phyloP scores from a whole-genome alignment of 768 basidiomycete genomes.

The Lactifluus echinatus region DNA sequence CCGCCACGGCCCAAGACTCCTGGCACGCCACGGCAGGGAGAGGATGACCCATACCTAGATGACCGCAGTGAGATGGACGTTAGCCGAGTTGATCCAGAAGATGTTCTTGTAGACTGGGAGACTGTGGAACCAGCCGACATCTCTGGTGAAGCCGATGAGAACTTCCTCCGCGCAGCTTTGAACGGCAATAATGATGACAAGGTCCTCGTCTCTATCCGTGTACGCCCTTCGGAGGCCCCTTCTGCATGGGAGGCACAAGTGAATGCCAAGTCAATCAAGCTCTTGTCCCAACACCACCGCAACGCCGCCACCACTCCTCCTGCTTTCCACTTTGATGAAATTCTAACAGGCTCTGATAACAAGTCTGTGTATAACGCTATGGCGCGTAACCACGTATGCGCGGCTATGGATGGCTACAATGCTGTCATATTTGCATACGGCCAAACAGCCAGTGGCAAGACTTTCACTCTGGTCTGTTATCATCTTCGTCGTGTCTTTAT shows the following conservation, averaged over 20 bases:
- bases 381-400: slow-evolving; percentile 70
- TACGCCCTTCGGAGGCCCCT: slow-evolving; percentile 48
- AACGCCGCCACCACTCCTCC: slow-evolving; percentile 31
- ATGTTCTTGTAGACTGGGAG: slow-evolving; percentile 66
- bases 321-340: slow-evolving; percentile 63
- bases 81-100: slow-evolving; percentile 64
- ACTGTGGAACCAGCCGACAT: slow-evolving; percentile 62
- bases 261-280: slow-evolving; percentile 45
- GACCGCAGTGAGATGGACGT: slow-evolving; percentile 65
- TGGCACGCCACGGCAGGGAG: slow-evolving; percentile 29
- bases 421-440: slow-evolving; percentile 92
- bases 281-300: slow-evolving; percentile 49
- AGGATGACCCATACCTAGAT: slow-evolving; percentile 44
- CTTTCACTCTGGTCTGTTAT: slow-evolving; percentile 49
- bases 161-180: slow-evolving; percentile 33
- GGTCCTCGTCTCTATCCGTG: slow-evolving; percentile 75
- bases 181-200: slow-evolving; percentile 73
- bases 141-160: slow-evolving; percentile 60
- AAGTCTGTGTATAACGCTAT: slow-evolving; percentile 71
- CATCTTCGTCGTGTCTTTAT: not conserved
- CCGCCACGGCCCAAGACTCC: slow-evolving; percentile 28
- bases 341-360: slow-evolving; percentile 72
- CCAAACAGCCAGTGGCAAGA: slow-evolving; percentile 80
- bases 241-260: slow-evolving; percentile 49
- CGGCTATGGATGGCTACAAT: slow-evolving; percentile 97